Base-by-base conservation (phyloP, 805 yeast genomes). In the Teunomyces lycoperdinae region DNA sequence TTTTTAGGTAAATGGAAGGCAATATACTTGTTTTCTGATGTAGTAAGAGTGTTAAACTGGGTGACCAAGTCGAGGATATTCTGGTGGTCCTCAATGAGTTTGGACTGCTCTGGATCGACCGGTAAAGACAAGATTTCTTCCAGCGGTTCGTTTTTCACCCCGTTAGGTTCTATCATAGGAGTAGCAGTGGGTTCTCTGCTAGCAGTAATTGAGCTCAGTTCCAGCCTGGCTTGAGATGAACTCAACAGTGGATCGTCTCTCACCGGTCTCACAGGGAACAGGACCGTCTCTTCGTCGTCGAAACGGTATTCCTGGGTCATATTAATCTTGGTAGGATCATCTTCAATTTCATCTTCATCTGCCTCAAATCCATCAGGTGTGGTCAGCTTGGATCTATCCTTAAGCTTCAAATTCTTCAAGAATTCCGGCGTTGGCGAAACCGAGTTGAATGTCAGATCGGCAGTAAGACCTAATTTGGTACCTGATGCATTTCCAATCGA, bases 261-360 rank as follows among this genome's bases (percentile, higher is more conserved):
- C 8, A 73, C 73, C 1, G 92, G 88, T 55, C 90, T 77, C 4
- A 86, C 84, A 0, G 92, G 92, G 70, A 86, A 84, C 29, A 84
- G 62, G 14, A 71, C 76, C 0, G 82, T 73, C 46, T 80, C 84
- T n/a, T 67, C 71, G 24, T 70, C 80, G 17, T 72, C 78, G 54
- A 79, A 74, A 27, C 67, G 68, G 52, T 81, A 81, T 43, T 78
- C 84, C 57, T 77, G 76, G 47, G 81, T 82, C 87, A 85, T 83
- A 63, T 85, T 78, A 52, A 84, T 82, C 56, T 68, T 78, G 3
- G 80, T 67, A 13, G 62, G 58, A 34, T 67, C 76, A 16, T 63
- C 72, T 3, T 68, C 78, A 52, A 70, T 76, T 9, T 67, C 71
- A 6, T 76, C 79, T 9, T 71, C 76, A 42, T 67, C 77, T 6